Evolutionary conservation across 192 early-diverging fungal genomes (phyloP).

Genomic region (Coemansia sp.): DNA sequence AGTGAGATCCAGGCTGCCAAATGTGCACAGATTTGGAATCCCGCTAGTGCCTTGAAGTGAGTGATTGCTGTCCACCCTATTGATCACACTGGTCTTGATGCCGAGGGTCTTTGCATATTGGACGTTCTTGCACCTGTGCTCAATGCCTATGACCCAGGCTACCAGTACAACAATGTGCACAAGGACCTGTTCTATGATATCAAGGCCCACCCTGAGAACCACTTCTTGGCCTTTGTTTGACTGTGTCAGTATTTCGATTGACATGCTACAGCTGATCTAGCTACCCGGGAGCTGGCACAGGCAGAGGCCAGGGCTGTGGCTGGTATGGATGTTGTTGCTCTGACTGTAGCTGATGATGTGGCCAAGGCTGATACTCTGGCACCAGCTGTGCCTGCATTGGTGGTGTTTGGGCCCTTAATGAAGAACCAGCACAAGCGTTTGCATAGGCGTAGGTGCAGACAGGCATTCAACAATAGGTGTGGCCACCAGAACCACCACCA

Average conservation of each 20-base stretch:
- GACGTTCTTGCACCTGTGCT: neutral
- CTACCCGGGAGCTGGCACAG: no score
- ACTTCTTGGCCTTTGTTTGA: neutral
- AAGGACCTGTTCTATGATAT: neutral
- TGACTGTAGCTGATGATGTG: no score
- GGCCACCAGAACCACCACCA: neutral
- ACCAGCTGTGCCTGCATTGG: no score
- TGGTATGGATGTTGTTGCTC: no score
- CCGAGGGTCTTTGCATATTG: neutral
- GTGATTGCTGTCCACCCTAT: neutral
- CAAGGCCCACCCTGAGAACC: neutral
- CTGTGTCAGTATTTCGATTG: neutral
- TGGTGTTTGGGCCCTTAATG: no score
- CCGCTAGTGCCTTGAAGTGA: neutral
- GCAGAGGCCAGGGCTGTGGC: no score
- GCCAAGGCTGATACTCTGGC: no score
- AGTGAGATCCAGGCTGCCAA: neutral
- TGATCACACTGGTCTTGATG: neutral
- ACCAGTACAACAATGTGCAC: neutral
- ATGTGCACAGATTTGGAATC: neutral
- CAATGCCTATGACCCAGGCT: neutral
- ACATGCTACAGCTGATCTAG: no score
- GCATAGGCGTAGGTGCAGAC: no score
- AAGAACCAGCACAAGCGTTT: no score
- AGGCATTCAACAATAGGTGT: neutral